Evolutionary conservation across 306 rosid genomes (phyloP).

Genomic region (Dalbergia oliveri): DNA sequence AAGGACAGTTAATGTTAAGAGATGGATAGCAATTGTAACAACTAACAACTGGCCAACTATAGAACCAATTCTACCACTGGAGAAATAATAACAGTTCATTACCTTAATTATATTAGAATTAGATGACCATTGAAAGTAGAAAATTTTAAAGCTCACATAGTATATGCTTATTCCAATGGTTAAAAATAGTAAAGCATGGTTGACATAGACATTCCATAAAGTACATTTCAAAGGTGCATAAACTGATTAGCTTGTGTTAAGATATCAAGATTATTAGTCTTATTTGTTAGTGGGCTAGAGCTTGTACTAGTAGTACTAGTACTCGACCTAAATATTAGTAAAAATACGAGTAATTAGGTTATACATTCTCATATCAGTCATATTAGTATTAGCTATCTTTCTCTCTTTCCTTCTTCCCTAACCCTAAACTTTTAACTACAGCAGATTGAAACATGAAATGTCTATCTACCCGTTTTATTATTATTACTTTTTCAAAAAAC

Average conservation of each 20-base stretch:
- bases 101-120: background rate
- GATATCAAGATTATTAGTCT: background rate
- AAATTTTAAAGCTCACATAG: background rate
- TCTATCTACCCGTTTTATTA: background rate
- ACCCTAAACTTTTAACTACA: background rate
- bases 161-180: background rate
- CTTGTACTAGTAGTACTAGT: too few relatives aligned
- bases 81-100: constrained; percentile 17
- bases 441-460: background rate
- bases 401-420: background rate
- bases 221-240: background rate
- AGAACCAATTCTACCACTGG: background rate
- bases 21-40: constrained; percentile 5
- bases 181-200: background rate
- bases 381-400: background rate
- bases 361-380: background rate
- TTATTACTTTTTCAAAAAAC: background rate
- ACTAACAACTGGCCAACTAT: background rate
- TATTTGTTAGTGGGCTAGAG: background rate
- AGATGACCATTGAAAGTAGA: background rate
- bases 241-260: constrained; percentile 5
- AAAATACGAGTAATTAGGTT: background rate
- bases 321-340: background rate
- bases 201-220: background rate
- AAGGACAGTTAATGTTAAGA: constrained; percentile 9